Evolutionary conservation across 257 asterid genomes (phyloP), one percentile per base, ranked within the genome.

Genomic region (Ehretia macrophylla): DNA sequence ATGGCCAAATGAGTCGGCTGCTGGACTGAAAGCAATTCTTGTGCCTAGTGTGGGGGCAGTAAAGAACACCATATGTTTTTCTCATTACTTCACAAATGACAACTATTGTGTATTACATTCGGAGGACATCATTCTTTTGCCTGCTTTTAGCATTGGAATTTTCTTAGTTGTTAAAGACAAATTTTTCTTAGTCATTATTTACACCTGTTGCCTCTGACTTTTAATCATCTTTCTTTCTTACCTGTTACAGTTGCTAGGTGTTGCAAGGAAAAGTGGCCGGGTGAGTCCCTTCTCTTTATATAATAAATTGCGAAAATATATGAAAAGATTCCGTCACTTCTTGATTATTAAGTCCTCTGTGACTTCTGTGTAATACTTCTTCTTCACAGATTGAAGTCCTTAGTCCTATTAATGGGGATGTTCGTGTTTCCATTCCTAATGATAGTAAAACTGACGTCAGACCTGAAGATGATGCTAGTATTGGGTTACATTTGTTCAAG

Each of bases 231-330:
- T 23, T 39, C 14, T 42, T 68, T 73, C 17, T 73, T 21, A 55
- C 57, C 62, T 71, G 60, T 53, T 79, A 74, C 90, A 86, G 96
- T 75, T 91, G 74, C 69, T 91, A 18, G 81, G 85, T 50, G 76
- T 91, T 74, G 98, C 94, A 51, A 73, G 95, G 72, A 91, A 82
- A 75, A 73, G 73, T 65, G 95, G 96, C 60, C 71, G 73, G 59
- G 96, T 91, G 64, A 83, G 94, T 76, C 32, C 47, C 32, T 68
- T 60, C 32, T 72, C 46, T 47, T 64, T 51, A 18, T 53, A 12
- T 8, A 19, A 35, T 61, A 19, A 17, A n/a, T 59, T 42, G 17
- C 16, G 5, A 17, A 17, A 10, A 14, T 17, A 14, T 14, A 52
- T 56, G 16, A 56, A 49, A 16, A 32, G 23, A 4, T 12, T 14